These are phyloP conservation scores for Meripilus lineatus DNA, from an alignment of 1,284 basidiomycete genomes.

Conservation along the genomic window DNA sequence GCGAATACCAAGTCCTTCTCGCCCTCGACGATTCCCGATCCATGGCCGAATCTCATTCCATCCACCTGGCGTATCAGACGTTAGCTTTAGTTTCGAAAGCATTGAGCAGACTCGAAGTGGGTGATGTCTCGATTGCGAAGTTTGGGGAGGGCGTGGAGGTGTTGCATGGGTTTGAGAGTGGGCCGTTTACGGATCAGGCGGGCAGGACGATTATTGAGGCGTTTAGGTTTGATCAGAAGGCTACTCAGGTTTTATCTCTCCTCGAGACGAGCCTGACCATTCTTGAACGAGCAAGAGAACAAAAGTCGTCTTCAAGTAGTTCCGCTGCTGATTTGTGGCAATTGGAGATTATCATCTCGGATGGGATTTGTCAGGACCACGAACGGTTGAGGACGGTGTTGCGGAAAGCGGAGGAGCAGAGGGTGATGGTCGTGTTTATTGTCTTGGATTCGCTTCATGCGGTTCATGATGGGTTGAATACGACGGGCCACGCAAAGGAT, in stretches of 20 bases:
- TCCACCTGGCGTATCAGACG: conserved; percentile 94
- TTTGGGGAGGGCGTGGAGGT: conserved; percentile 90
- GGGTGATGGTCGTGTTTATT: conserved; percentile 96
- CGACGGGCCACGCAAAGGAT: conserved; percentile 10
- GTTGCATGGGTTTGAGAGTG: conserved; percentile 81
- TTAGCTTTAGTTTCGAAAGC: conserved; percentile 91
- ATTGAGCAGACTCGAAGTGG: conserved; percentile 89
- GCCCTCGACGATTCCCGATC: conserved; percentile 95
- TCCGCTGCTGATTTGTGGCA: conserved; percentile 93
- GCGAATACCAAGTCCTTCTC: conserved; percentile 95
- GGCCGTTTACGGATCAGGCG: conserved; percentile 73
- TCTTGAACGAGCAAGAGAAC: conserved; percentile 73
- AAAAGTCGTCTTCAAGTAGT: conserved; percentile 50
- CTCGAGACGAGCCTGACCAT: conserved; percentile 81
- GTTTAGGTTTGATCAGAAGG: conserved; percentile 89
- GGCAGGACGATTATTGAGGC: conserved; percentile 79
- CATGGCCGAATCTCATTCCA: conserved; percentile 92
- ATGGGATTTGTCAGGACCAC: conserved; percentile 97
- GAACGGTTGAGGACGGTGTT: conserved; percentile 78
- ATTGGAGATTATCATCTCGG: conserved; percentile 96
- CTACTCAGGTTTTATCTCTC: conserved; percentile 85
- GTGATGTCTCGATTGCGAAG: conserved; percentile 88
- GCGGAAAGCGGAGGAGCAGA: conserved; percentile 84
- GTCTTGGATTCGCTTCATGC: conserved; percentile 86
- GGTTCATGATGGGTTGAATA: not conserved